Conservation (phyloP, 306 rosid species). For the Albizia julibrissin region DNA sequence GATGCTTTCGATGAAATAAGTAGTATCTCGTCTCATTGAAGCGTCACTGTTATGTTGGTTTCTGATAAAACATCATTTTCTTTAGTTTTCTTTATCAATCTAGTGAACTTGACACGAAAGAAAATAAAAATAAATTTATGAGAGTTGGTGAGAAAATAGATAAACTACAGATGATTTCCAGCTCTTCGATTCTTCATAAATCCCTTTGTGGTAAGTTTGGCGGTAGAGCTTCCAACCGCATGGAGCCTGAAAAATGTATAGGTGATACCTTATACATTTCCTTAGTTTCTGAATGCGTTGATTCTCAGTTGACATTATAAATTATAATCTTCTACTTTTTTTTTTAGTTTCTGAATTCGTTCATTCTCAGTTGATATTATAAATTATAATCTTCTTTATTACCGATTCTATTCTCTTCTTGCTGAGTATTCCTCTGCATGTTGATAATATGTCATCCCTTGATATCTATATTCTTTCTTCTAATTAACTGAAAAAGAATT, state of each 20-base stretch:
- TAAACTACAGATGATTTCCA: neutral
- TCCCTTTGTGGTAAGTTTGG: neutral
- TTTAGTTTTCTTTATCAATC: neutral
- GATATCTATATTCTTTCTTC: slow-evolving; percentile 2
- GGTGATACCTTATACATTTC: neutral
- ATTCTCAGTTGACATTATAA: neutral
- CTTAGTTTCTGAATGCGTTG: neutral
- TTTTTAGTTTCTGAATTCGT: too few species aligned
- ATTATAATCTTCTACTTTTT: neutral
- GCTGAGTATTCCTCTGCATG: neutral
- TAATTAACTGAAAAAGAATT: neutral
- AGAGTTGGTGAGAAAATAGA: slow-evolving; percentile 2
- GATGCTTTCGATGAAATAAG: neutral
- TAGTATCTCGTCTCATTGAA: neutral
- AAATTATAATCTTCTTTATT: neutral
- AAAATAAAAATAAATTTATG: neutral
- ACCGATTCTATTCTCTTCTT: neutral
- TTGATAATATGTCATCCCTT: neutral
- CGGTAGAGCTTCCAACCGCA: neutral
- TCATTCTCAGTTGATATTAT: neutral
- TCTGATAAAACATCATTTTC: neutral
- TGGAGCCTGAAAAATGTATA: neutral
- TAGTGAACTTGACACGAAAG: neutral
- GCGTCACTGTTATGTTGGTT: neutral
- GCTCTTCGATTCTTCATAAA: neutral